Conservation (phyloP, 2,329 filamentous ascomycete genomes). For the Penicillium sp. region DNA sequence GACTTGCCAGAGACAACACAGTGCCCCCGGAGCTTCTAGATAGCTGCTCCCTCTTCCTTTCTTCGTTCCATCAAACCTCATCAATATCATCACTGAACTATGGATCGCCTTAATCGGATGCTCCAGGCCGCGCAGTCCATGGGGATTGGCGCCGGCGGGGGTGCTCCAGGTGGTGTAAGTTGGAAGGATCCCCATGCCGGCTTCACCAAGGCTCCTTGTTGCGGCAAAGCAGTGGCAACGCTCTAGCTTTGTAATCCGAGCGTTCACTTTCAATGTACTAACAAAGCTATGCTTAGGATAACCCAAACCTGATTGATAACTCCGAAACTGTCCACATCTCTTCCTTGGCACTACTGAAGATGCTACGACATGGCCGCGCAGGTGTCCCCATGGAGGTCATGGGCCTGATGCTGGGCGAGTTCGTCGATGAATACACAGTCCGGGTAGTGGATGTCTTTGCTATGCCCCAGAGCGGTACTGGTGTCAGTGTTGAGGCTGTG, state of each 20-base stretch:
- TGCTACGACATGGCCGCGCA: slow-evolving; percentile 94
- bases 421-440: slow-evolving; percentile 98
- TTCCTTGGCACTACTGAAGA: slow-evolving; percentile 93
- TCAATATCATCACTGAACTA: slow-evolving; percentile 43
- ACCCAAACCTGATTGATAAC: slow-evolving; percentile 90
- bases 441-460: slow-evolving; percentile 98
- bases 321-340: slow-evolving; percentile 99
- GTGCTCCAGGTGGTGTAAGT: slow-evolving; percentile 42
- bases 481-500: slow-evolving; percentile 96
- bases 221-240: slow-evolving; percentile 3
- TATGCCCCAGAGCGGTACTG: slow-evolving; percentile 98
- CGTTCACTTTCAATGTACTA: neutral
- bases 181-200: slow-evolving; percentile 5
- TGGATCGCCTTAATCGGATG: slow-evolving; percentile 92
- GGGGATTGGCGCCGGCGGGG: slow-evolving; percentile 41
- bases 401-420: slow-evolving; percentile 98
- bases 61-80: slow-evolving; percentile 15
- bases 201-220: slow-evolving; percentile 8
- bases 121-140: slow-evolving; percentile 67
- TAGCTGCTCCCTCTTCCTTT: slow-evolving; percentile 26
- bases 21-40: slow-evolving; percentile 30
- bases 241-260: neutral
- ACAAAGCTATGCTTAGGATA: slow-evolving; percentile 60
- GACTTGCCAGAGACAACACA: slow-evolving; percentile 8
- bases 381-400: slow-evolving; percentile 99